Base-by-base conservation (phyloP, 2,329 filamentous ascomycete genomes). In the Colletotrichum sp. region DNA sequence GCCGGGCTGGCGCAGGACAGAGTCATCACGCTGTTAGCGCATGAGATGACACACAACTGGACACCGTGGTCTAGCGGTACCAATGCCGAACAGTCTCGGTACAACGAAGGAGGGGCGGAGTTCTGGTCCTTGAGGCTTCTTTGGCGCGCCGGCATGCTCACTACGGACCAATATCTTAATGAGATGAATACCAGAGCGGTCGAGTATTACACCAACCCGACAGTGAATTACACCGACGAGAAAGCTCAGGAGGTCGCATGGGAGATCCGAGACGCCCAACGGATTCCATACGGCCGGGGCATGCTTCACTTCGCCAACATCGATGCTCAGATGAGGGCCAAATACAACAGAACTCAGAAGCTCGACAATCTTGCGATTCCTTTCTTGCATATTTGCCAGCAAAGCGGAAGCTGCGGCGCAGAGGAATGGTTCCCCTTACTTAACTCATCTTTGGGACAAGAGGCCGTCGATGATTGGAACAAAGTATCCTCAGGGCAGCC, bases 21-120 rank as follows among this genome's bases (percentile, higher is more conserved):
- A n/a, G 30, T 72, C 25, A 60, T 12, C 8, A 67, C 70, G 8
- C 64, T 67, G 9, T 27, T 67, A 2, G 70, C 70, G 8, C 62
- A 72, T 22, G 70, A 72, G 62, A 67, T 67, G 62, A 61, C 62
- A 8, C 70, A 72, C n/a, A 61, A 52, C 13, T 72, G 70, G 70
- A 72, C 70, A 0, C 52, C 62, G 0, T 72, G 64, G 70, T n/a
- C 18, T 1, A 36, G n/a, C 34, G 70, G 62, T 1, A 72, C 61
- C 9, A 48, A 34, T n/a, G 62, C 70, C 4, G 70, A 72, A 55
- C 34, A 61, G 16, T 72, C 70, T 30, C 70, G 64, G 7, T 72
- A 72, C 16, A 72, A 72, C 22, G 62, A 72, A 27, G 70, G 70
- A 13, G 61, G 32, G 10, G 70, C 70, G 2, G 70, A 72, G 70